Percentiles rank a stretch among this genome's conserved stretches.
These are phyloP conservation scores for Durio zibethinus DNA, from an alignment of 345 rosid species.

Conservation along the genomic window DNA sequence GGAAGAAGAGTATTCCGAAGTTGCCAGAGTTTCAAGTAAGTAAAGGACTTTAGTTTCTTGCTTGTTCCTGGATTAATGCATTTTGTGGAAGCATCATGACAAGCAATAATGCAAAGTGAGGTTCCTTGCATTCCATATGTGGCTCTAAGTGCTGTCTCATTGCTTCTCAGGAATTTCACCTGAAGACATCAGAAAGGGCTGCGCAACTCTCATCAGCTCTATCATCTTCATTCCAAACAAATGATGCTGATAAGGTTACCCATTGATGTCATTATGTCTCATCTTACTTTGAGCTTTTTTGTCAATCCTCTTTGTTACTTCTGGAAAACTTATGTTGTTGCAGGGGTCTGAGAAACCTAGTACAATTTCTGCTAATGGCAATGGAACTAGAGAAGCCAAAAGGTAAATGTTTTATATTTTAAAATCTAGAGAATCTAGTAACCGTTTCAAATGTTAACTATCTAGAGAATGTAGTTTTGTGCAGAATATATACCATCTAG, in stretches of 20 bases:
- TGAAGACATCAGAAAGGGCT: conserved; percentile 88
- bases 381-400: conserved; percentile 49
- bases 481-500: neutral
- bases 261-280: neutral
- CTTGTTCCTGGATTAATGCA: conserved; percentile 5
- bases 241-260: conserved; percentile 53
- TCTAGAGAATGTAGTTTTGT: neutral
- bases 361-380: conserved; percentile 32
- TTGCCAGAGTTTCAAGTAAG: conserved; percentile 86
- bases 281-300: neutral
- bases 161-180: conserved; percentile 70
- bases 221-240: conserved; percentile 37
- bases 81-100: neutral
- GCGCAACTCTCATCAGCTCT: conserved; percentile 58
- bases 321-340: conserved; percentile 14
- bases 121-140: conserved; percentile 7
- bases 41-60: conserved; percentile 9
- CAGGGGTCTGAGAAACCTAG: conserved; percentile 48
- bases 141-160: conserved; percentile 16
- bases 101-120: neutral
- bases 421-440: no score
- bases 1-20: conserved; percentile 73
- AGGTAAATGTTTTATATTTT: no score
- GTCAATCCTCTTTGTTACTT: conserved; percentile 1
- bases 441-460: neutral